Base-by-base conservation (phyloP, 352 stramenopile species). In the Phytopythium chamaehyphon region DNA sequence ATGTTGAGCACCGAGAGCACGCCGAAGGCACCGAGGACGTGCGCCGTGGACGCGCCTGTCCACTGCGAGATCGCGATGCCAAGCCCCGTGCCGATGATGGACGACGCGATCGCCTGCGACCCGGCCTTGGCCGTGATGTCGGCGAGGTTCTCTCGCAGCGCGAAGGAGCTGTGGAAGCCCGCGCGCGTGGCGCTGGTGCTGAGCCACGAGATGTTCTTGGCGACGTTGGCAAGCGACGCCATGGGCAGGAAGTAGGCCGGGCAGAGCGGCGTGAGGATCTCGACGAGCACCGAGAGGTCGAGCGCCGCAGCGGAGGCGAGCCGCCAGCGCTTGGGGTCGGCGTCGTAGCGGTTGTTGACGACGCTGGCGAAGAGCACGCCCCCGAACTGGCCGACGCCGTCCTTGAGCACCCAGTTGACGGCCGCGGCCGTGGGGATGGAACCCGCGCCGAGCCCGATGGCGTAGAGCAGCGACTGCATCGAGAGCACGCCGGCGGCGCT, bases 141-240 rank as follows among this genome's bases (percentile, higher is more conserved):
- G 6, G 90, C 95, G 26, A 99, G 74, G 72, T 98, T 98, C 47
- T 91, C 81, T 38, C 62, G 61, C 24, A 80, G 66, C 18, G 89
- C 76, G 22, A 98, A 90, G 36, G 91, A 92, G 61, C 97, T 95
- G 71, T 99, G 95, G 53, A 99, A 94, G 7, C 86, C 86, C 3
- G 96, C 96, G 19, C 93, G 77, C 51, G 88, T 98, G 35, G 95
- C 96, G 66, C 82, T 96, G 0, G 93, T 92, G 31, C 93, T 93
- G 26, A 99, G 74, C 76, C 93, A 98, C 24, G 89, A 93, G 52
- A 98, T 86, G 70, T 99, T 99, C 71, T 99, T 99, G 35, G 91
- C 93, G 16, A 90, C 73, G 62, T 96, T 96, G 36, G 83, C 84
- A 19, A 96, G 58, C 31, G 84, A 90, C 8, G 89, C 90, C 56